Base-by-base conservation (phyloP, 2,329 filamentous ascomycete species). In the Myriosclerotinia duriaeana region DNA sequence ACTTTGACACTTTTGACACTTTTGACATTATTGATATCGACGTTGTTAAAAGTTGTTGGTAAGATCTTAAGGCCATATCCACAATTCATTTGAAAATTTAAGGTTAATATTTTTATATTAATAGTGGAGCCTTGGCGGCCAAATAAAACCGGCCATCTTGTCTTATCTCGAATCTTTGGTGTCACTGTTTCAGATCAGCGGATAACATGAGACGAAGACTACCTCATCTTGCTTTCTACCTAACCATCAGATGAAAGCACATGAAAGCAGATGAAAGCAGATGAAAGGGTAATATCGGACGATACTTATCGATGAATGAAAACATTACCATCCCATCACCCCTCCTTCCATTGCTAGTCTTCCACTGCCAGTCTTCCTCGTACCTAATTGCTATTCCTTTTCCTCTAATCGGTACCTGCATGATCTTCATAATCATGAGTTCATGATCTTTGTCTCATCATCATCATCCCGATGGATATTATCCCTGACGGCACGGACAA, bases 171-270 rank as follows among this genome's bases (percentile, higher is more conserved):
- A 17, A 20, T 34, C 56, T 22, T 22, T 34, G 30, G 9, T 54
- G 34, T 20, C 26, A 22, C 6, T 30, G 53, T 64, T 30, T 56
- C 62, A 56, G 30, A 56, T 40, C 53, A 42, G 40, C 50, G 38
- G 52, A 20, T 50, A 56, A 64, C 15, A 64, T 48, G 53, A 64
- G 53, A 64, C 62, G 30, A 56, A 48, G n/a, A 38, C 53, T 40
- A n/a, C 15, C 20, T 40, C n/a, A 38, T 55, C 53, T 14, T 55
- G 11, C 34, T 38, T 26, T 34, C 7, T 20, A 44, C 9, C 5
- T 17, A 50, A n/a, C 22, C 17, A 34, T 54, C 6, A 44, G 50
- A 64, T 56, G 62, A 56, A 44, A 64, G 1, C 26, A 26, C 26
- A 26, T 26, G 26, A 26, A 26, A 26, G 26, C 26, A 26, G 26